Evolutionary conservation across 768 basidiomycete genomes (phyloP).

Genomic region (Suillus variegatus): DNA sequence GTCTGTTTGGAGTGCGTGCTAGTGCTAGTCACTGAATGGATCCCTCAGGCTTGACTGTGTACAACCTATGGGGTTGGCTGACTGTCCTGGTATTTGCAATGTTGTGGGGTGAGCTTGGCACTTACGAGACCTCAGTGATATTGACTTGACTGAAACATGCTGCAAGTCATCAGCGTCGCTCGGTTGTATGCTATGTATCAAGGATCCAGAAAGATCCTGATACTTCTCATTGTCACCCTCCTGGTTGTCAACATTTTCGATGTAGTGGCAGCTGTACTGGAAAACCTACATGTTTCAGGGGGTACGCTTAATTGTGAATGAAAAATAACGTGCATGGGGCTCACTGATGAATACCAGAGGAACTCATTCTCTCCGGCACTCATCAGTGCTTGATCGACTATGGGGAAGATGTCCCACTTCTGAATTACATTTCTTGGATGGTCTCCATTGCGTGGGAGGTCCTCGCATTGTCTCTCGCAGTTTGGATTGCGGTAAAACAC

Average conservation of each 20-base stretch:
- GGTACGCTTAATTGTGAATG: background rate
- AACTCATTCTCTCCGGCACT: background rate
- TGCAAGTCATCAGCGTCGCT: background rate
- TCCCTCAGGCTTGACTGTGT: too few species aligned
- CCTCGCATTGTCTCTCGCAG: background rate
- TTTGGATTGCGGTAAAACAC: background rate
- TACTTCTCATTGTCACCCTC: background rate
- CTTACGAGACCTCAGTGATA: background rate
- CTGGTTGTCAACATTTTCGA: background rate
- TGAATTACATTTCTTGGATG: background rate
- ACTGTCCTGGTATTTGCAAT: background rate
- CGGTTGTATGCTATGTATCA: background rate
- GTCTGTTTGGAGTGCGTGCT: background rate
- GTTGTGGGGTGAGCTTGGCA: background rate
- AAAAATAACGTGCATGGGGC: background rate
- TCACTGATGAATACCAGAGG: background rate
- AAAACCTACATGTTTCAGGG: background rate
- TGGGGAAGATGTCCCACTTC: rapidly evolving
- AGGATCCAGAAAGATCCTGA: background rate
- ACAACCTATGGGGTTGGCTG: too few species aligned
- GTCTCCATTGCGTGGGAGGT: background rate
- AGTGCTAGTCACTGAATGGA: background rate
- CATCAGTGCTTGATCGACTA: background rate
- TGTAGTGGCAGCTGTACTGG: background rate
- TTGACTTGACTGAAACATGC: background rate